Evolutionary conservation across 177 flowering plant genomes (phyloP).

Genomic region (Vitis hybrid): DNA sequence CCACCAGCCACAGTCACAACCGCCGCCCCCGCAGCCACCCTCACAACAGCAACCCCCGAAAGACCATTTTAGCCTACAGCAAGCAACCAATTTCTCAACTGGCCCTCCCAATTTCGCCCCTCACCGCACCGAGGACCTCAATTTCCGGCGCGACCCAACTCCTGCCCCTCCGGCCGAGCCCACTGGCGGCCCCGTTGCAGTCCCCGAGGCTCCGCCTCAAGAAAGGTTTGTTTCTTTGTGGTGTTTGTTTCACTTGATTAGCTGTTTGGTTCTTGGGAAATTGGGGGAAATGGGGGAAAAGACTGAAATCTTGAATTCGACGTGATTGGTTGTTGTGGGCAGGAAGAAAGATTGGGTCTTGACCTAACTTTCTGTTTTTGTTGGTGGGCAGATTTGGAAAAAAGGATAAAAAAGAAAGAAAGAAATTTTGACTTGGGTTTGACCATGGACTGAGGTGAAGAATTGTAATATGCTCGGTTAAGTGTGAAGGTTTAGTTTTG

Average conservation of each 20-base stretch:
- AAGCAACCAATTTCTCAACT: slow-evolving; percentile 14
- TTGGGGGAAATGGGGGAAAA: no score
- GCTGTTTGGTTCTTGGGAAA: no score
- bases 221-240: slow-evolving; percentile 6
- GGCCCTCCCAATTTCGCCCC: slow-evolving; percentile 8
- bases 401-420: no score
- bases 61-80: slow-evolving; percentile 24
- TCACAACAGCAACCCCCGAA: slow-evolving; percentile 6
- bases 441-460: no score
- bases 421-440: no score
- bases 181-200: not conserved
- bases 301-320: no score
- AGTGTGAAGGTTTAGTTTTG: no score
- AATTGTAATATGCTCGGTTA: no score
- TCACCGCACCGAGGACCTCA: slow-evolving; percentile 4
- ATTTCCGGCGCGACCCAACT: not conserved
- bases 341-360: no score
- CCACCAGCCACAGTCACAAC: not conserved
- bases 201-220: slow-evolving; percentile 6
- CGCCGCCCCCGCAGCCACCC: slow-evolving; percentile 4
- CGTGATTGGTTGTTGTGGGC: no score
- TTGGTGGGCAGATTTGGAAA: no score
- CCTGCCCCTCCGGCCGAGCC: not conserved
- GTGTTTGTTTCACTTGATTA: not conserved
- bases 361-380: no score